Percentiles rank a stretch among this genome's conserved stretches.
Evolutionary conservation across 2,329 filamentous ascomycete genomes (phyloP).

Genomic region (Sporothrix protearum): DNA sequence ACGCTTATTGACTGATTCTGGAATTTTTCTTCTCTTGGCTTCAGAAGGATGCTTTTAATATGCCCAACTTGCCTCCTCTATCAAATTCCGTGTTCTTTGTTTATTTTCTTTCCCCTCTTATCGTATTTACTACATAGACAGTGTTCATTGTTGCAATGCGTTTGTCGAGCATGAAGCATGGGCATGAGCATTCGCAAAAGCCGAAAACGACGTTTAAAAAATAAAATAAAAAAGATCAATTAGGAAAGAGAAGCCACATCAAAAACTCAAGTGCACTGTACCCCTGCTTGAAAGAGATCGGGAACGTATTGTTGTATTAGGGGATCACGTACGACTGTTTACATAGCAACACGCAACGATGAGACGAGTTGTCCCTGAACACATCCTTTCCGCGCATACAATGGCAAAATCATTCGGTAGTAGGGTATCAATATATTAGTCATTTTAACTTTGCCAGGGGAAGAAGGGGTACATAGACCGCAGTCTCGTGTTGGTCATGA

Average conservation of each 20-base stretch:
- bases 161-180: not conserved
- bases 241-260: no score
- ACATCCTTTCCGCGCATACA: not conserved
- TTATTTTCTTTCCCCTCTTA: not conserved
- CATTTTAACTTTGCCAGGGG: not conserved
- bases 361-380: not conserved
- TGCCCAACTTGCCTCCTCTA: not conserved
- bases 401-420: not conserved
- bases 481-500: not conserved
- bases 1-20: not conserved
- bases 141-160: not conserved
- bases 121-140: slow-evolving; percentile 5
- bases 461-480: not conserved
- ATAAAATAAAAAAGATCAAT: not conserved
- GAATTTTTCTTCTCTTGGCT: slow-evolving; percentile 2
- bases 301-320: not conserved
- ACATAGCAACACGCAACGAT: not conserved
- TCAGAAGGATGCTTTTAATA: not conserved
- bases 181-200: no score
- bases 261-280: not conserved
- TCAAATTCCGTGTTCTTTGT: not conserved
- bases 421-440: slow-evolving; percentile 11
- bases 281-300: not conserved
- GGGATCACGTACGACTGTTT: not conserved
- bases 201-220: slow-evolving; percentile 4